phyloP scores from a whole-genome alignment of 1,284 basidiomycete species.

The Naganishia sp. region DNA sequence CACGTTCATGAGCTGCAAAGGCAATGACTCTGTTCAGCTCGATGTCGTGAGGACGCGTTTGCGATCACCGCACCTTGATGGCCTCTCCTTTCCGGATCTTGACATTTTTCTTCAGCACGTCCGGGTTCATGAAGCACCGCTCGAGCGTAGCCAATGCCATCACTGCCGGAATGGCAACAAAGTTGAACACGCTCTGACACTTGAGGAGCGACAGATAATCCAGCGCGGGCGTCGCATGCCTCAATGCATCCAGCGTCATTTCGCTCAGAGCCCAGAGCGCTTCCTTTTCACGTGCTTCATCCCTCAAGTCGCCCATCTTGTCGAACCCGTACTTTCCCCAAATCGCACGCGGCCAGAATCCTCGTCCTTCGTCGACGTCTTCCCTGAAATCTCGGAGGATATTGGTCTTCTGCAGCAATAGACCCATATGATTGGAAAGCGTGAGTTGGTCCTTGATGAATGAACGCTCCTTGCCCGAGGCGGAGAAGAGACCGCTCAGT shows the following conservation, averaged over 20 bases:
- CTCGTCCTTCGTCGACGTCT: constrained; percentile 80
- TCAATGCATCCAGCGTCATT: constrained; percentile 87
- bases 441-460: constrained; percentile 80
- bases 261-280: constrained; percentile 79
- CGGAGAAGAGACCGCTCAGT: constrained; percentile 83
- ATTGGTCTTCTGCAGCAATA: constrained; percentile 96
- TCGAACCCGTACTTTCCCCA: constrained; percentile 77
- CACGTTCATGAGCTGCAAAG: constrained; percentile 75
- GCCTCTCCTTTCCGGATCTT: constrained; percentile 95
- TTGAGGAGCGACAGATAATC: constrained; percentile 87
- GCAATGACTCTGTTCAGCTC: no score
- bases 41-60: no score
- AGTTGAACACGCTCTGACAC: constrained; percentile 93
- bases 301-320: constrained; percentile 52
- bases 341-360: constrained; percentile 94
- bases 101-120: constrained; percentile 86
- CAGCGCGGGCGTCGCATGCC: constrained; percentile 79
- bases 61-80: constrained; percentile 63
- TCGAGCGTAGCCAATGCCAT: constrained; percentile 97
- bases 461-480: constrained; percentile 77
- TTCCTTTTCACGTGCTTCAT: constrained; percentile 59
- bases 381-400: constrained; percentile 95
- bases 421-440: constrained; percentile 93
- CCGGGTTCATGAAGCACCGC: constrained; percentile 87
- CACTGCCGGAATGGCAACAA: constrained; percentile 90